Evolutionary conservation across 1,139 yeast genomes (phyloP), one percentile per base, ranked within the genome.

Genomic region (Komagataea norvegica): DNA sequence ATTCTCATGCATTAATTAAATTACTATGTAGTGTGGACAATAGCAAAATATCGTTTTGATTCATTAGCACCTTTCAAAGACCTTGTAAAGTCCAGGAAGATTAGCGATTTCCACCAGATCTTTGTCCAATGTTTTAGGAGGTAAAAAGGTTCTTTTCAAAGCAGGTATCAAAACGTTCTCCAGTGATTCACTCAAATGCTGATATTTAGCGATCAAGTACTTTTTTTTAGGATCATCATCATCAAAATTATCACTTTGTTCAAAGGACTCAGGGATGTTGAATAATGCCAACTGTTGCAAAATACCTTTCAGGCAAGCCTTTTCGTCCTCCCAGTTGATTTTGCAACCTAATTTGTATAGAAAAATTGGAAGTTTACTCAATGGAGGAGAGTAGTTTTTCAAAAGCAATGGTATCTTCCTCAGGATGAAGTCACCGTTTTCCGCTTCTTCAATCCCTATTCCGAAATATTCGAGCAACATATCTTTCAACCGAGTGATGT

Each of bases 51-150:
- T n/a, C n/a, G n/a, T n/a, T n/a, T n/a, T n/a, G n/a, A n/a, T n/a
- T n/a, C 5, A 16, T 55, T 47, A 88, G 56, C 98, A 91, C 54
- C 98, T 69, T 62, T 91, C 99, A 65, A 91, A 91, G 5, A 93
- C 95, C 52, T 71, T 76, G 60, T 93, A 93, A 38, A 93, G 63
- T 0, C 95, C 95, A 1, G 97, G 97, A 29, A 93, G 64, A 55
- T 83, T 89, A 0, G 98, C 97, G 29, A 93, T 77, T 57, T 91
- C 95, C 3, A 85, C 72, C 6, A 88, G 76, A 42, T 77, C 80
- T 16, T 67, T 56, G 3, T 61, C 48, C 23, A 88, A 51, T 5
- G 54, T 55, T 16, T 64, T 64, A 0, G 95, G 75, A 0, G 93
- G 95, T 15, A 87, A 56, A 25, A 88, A 73, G 33, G 79, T 64